Conservation (phyloP, 2,329 filamentous ascomycete species). For the Aspergillus tamarii region DNA sequence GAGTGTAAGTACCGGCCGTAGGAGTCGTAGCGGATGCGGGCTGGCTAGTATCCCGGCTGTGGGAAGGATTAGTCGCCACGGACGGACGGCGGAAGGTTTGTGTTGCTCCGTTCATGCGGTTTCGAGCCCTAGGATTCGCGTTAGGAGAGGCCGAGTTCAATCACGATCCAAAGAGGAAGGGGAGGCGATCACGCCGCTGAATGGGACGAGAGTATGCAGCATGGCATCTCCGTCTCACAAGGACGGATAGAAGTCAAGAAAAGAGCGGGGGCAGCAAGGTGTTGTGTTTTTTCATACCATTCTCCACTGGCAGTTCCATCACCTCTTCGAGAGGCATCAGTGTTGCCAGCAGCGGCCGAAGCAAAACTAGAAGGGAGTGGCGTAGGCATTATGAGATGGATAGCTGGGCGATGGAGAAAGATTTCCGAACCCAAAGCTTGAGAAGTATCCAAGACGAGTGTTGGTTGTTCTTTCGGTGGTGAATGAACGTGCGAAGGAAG, state of each 20-base stretch:
- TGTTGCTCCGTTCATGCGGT: constrained; percentile 66
- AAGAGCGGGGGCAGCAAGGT: constrained; percentile 4
- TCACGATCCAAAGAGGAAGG: constrained; percentile 10
- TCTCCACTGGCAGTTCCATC: constrained; percentile 67
- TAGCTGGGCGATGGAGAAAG: constrained; percentile 24
- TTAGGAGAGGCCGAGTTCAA: not conserved
- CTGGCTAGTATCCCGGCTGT: constrained; percentile 48
- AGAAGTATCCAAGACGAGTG: constrained; percentile 15
- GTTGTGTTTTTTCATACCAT: constrained; percentile 60
- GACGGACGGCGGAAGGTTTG: constrained; percentile 69
- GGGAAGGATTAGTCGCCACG: constrained; percentile 58
- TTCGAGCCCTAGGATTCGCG: constrained; percentile 56
- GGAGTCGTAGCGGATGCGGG: constrained; percentile 43
- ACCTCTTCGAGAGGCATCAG: constrained; percentile 63
- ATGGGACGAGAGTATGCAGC: not conserved
- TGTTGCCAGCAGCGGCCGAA: constrained; percentile 78
- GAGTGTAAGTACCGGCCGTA: constrained; percentile 59
- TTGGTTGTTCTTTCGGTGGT: constrained; percentile 24
- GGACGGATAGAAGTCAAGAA: constrained; percentile 4
- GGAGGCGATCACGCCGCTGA: not conserved
- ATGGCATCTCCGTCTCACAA: not conserved
- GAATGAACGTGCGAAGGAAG: constrained; percentile 11
- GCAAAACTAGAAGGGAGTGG: constrained; percentile 82
- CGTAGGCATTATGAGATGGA: constrained; percentile 62
- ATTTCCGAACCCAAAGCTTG: constrained; percentile 27